These are phyloP conservation scores for Hordeum marinum DNA, from an alignment of 176 grass and related monocot genomes.

Conservation along the genomic window DNA sequence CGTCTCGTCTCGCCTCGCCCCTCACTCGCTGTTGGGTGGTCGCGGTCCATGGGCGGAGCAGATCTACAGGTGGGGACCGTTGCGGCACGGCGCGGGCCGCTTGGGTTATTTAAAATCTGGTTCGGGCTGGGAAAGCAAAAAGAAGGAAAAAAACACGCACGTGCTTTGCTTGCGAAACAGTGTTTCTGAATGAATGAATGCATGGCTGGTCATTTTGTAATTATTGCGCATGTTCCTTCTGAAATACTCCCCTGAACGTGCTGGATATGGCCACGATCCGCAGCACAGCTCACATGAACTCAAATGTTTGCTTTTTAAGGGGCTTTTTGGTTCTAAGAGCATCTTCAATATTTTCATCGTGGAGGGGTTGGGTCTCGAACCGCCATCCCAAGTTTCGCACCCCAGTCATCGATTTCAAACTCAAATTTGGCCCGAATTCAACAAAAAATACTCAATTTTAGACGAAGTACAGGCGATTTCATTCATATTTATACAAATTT, in stretches of 20 bases:
- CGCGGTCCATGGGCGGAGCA: not conserved
- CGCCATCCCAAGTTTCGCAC: no score
- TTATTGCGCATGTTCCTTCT: not conserved
- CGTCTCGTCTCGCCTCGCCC: not conserved
- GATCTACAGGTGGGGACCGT: not conserved
- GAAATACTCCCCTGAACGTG: not conserved
- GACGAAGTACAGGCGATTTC: no score
- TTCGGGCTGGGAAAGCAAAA: not conserved
- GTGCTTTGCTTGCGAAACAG: not conserved
- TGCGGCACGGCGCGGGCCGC: not conserved
- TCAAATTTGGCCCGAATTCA: no score
- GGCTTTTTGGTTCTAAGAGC: no score
- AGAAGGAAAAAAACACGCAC: not conserved
- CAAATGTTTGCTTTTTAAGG: no score
- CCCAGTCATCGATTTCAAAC: no score
- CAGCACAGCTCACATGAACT: no score
- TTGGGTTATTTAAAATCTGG: not conserved
- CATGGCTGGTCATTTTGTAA: not conserved
- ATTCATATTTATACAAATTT: no score
- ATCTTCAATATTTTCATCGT: no score
- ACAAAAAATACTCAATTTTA: no score
- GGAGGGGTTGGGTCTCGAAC: no score
- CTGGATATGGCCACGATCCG: no score
- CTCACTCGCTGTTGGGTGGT: not conserved
- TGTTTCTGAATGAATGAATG: rapidly evolving